Conservation (phyloP, 192 early-diverging fungal species). For the Umbelopsis sp. region DNA sequence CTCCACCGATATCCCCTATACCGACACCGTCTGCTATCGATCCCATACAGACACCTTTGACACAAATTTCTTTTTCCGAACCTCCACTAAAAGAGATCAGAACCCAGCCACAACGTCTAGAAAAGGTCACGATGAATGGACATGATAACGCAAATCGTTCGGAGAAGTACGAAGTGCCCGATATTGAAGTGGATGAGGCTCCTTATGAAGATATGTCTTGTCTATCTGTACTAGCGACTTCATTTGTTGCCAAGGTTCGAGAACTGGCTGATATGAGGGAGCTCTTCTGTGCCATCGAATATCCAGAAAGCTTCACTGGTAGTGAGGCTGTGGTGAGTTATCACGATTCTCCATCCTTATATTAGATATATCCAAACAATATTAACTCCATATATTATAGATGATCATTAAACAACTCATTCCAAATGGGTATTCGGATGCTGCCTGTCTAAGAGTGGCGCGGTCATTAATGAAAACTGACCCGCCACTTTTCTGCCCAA, state of each 20-base stretch:
- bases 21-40: neutral
- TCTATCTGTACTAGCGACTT: neutral
- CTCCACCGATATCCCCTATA: neutral
- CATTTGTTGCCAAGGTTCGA: neutral
- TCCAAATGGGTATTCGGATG: neutral
- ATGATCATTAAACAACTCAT: neutral
- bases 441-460: slow-evolving; percentile 16
- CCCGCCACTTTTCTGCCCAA: slow-evolving; percentile 27
- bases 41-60: neutral
- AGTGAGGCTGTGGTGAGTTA: slow-evolving; percentile 38
- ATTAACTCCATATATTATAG: no score
- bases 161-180: slow-evolving; percentile 3
- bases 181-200: neutral
- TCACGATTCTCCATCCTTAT: no score
- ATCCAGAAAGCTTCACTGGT: slow-evolving; percentile 40
- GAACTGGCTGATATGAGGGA: slow-evolving; percentile 4
- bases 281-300: slow-evolving; percentile 32
- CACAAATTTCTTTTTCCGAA: neutral
- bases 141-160: neutral
- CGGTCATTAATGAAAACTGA: slow-evolving; percentile 18
- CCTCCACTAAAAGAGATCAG: neutral
- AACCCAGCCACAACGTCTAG: slow-evolving; percentile 13
- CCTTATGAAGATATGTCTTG: slow-evolving; percentile 10
- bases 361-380: no score
- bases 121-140: neutral